phyloP scores from a whole-genome alignment of 257 asterid species.

The Oldenlandia corymbosa region DNA sequence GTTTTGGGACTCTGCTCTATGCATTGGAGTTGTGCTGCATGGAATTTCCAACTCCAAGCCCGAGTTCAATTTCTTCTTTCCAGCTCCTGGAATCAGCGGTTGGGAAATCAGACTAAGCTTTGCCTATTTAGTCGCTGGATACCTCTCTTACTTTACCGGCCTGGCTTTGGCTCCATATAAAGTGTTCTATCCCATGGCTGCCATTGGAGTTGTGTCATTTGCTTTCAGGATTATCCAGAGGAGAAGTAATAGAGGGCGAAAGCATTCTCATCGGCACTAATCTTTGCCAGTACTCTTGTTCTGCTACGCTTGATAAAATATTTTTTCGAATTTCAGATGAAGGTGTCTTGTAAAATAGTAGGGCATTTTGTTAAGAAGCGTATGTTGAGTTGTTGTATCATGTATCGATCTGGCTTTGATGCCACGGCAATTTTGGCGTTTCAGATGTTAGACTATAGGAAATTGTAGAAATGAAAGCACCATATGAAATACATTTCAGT shows the following conservation, averaged over 20 bases:
- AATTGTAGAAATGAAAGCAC: too few species aligned
- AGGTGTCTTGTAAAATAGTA: neutral
- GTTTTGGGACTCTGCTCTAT: slow-evolving; percentile 69
- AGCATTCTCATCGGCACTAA: slow-evolving; percentile 81
- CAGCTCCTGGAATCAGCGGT: slow-evolving; percentile 45
- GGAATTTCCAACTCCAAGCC: slow-evolving; percentile 75
- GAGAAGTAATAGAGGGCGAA: slow-evolving; percentile 53
- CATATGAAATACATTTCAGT: too few species aligned
- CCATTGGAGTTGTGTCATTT: slow-evolving; percentile 60
- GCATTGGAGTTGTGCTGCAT: slow-evolving; percentile 72
- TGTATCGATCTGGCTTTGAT: slow-evolving; percentile 13
- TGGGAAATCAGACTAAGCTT: slow-evolving; percentile 72
- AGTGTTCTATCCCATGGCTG: slow-evolving; percentile 70
- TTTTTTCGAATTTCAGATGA: neutral
- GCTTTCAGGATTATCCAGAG: slow-evolving; percentile 61
- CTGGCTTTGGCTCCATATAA: slow-evolving; percentile 72
- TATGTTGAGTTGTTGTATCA: slow-evolving; percentile 10
- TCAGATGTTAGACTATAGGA: neutral
- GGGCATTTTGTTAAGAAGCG: neutral
- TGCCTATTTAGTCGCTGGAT: slow-evolving; percentile 74
- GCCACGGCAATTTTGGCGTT: slow-evolving; percentile 24
- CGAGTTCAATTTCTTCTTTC: slow-evolving; percentile 63
- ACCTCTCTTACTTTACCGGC: slow-evolving; percentile 55
- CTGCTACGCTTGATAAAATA: neutral
- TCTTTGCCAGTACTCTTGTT: neutral